Base-by-base conservation (phyloP, 257 asterid species). In the Euphrasia confusa region DNA sequence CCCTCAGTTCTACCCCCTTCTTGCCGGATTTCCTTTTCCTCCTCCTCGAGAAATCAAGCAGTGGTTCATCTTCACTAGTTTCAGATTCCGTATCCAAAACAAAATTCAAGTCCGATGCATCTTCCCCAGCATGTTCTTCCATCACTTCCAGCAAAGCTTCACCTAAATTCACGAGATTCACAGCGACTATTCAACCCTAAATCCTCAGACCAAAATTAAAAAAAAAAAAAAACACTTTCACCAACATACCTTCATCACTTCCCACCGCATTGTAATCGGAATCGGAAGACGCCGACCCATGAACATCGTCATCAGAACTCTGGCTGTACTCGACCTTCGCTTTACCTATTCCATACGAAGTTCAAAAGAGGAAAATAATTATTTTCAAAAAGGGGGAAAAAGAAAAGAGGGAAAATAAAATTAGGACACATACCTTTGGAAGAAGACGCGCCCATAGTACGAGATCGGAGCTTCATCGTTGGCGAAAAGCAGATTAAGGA, bases 381-480 rank as follows among this genome's bases (percentile, higher is more conserved):
- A 42, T 2, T 42, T 44, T 8, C 57, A 52, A 52, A 52, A 21
- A 30, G 5, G 52, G 9, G 1, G 27, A 15, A 21, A 18, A 0
- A 14, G 14, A 11, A 2, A 10, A 61, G 6, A 54, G 33, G 30
- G 21, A 65, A 24, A 35, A 14, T 7, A 4, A 28, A 17, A 13
- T 18, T 0, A 33, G 24, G 33, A n/a, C 7, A 52, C 48, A 30
- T 7, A 72, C 83, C 78, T 63, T 74, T 79, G 40, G 79, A 71
- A 30, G 84, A 67, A 24, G 77, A 70, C 15, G 81, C 13, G 27
- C 66, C 80, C 0, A 40, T 27, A 49, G 59, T 52, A 30, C 35
- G 77, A 32, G 84, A 71, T 14, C 81, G 81, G 47, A 72, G 78
- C 66, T 73, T 76, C 84, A 79, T 79, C 61, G 14, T 15, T 21